Evolutionary conservation across 331 rosid species (phyloP).

Genomic region (Quercus lobata): DNA sequence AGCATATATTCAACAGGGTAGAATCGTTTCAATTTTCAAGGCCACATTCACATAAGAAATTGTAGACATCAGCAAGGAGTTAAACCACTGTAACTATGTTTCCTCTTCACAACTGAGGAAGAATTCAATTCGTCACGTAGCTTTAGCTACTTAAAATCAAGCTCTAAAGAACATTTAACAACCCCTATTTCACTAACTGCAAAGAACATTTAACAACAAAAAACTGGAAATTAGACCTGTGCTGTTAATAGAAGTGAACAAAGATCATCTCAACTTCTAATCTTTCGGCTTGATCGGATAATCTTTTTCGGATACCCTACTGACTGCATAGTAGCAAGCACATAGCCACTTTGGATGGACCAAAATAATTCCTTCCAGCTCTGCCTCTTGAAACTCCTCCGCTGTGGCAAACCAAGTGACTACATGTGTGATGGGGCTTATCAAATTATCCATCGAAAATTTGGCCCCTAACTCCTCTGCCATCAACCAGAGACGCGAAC

Average conservation of each 20-base stretch:
- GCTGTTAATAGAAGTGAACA: neutral
- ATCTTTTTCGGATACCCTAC: neutral
- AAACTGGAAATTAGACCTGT: neutral
- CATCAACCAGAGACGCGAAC: neutral
- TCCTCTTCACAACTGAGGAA: neutral
- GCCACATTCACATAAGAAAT: too few species aligned
- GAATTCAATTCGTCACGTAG: neutral
- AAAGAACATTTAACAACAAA: neutral
- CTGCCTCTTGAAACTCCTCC: neutral
- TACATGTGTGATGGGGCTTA: neutral
- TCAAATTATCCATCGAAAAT: neutral
- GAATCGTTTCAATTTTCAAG: too few species aligned
- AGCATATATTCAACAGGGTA: too few species aligned
- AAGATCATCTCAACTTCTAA: neutral
- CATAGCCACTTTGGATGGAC: neutral
- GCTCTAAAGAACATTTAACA: too few species aligned
- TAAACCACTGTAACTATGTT: too few species aligned
- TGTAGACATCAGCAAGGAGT: too few species aligned
- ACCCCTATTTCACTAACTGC: neutral
- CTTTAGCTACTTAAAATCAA: too few species aligned
- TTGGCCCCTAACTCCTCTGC: neutral
- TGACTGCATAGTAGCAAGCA: neutral
- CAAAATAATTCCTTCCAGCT: neutral
- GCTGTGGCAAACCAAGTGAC: neutral
- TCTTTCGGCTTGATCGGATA: too few species aligned